Evolutionary conservation across 2,329 filamentous ascomycete species (phyloP), one percentile per base, ranked within the genome.

Genomic region (Orbilia quercus): DNA sequence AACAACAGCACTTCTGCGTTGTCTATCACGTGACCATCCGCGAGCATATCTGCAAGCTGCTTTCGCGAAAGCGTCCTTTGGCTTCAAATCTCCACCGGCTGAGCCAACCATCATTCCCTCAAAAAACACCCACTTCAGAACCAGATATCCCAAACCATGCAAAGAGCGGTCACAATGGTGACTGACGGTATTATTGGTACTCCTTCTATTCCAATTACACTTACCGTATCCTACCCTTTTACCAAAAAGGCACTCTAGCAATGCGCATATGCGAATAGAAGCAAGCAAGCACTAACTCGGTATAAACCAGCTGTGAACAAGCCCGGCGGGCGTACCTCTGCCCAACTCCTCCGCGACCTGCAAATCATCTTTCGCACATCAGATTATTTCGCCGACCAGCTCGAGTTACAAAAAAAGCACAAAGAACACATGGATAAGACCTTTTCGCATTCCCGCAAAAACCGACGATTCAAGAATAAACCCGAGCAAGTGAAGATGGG

Each of bases 331-430:
- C 87, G 94, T 78, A 92, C 90, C 80, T 98, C 94, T 34, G 93
- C 93, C 55, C 91, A 96, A 81, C 90, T 96, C 38, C 87, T 99
- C 76, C 92, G 94, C 79, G 90, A 94, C 79, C 88, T 96, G 69
- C 92, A 98, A 82, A 83, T 85, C 18, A 87, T 90, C 76, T 96
- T 98, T 85, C 91, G 92, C 77, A 87, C 88, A 9, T 98, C 95
- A 1, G 80, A 82, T 23, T 84, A 91, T 75, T 98, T 99, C 84
- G 85, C 86, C 66, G 91, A 92, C 34, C 89, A 91, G 85, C 84
- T 98, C 69, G 83, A 88, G 28, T 82, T 85, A 58, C 88, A 93
- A 77, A 83, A 83, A 63, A 81, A 81, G 0, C 84, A 83, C 51
- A 86, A 87, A 67, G 80, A 83, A 14, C 81, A 83, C 76, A 89